Conservation (phyloP, 129 eudicot genomes). For the Escallonia rubra region DNA sequence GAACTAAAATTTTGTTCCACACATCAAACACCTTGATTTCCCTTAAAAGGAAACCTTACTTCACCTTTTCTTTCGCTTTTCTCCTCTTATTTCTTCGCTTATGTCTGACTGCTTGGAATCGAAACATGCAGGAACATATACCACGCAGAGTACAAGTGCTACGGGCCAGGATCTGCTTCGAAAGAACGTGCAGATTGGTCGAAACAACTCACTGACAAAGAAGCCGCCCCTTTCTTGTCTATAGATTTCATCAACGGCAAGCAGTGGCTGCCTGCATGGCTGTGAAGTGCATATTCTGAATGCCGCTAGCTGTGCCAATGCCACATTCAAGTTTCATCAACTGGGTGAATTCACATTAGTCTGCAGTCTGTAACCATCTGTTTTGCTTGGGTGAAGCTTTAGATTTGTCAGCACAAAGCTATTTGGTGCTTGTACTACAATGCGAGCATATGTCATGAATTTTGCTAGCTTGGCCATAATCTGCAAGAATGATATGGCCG, state of each 20-base stretch:
- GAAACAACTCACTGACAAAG: constrained; percentile 41
- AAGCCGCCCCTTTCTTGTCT: constrained; percentile 50
- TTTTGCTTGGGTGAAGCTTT: no score
- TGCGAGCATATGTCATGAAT: no score
- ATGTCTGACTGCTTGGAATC: background rate
- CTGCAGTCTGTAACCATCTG: no score
- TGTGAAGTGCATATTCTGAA: background rate
- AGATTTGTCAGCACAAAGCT: no score
- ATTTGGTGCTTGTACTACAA: no score
- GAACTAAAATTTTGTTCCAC: background rate
- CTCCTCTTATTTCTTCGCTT: background rate
- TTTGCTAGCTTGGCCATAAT: no score
- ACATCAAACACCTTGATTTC: background rate
- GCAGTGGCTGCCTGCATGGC: constrained; percentile 63
- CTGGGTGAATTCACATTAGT: no score
- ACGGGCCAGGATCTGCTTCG: constrained; percentile 67
- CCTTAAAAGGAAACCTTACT: no score
- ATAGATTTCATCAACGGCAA: constrained; percentile 56
- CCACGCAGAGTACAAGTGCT: constrained; percentile 65
- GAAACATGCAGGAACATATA: constrained; percentile 41
- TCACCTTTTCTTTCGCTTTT: background rate
- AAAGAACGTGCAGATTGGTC: constrained; percentile 55
- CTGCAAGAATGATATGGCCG: no score
- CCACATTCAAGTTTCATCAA: no score
- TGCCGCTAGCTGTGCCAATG: no score